Conservation (phyloP, 1,284 basidiomycete genomes). For the Puccinia triticina region DNA sequence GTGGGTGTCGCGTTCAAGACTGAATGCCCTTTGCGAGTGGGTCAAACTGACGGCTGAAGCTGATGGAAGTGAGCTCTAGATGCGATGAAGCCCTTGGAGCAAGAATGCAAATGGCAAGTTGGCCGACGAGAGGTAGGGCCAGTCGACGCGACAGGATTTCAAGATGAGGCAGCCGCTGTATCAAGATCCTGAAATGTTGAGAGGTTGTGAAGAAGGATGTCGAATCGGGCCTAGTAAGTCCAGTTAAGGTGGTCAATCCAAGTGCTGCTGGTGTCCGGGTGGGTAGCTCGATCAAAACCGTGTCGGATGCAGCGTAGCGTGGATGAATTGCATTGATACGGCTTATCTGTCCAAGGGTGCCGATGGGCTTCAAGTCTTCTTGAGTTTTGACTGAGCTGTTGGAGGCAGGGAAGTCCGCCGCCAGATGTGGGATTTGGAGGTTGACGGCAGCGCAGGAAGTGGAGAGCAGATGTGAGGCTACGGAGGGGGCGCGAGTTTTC, state of each 20-base stretch:
- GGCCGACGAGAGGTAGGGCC: background rate
- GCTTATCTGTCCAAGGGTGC: background rate
- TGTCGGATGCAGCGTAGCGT: background rate
- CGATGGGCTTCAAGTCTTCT: background rate
- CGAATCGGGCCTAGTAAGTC: background rate
- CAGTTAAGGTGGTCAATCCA: background rate
- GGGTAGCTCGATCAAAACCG: conserved; percentile 1
- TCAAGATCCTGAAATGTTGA: background rate
- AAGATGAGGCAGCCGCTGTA: background rate
- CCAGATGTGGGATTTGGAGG: background rate
- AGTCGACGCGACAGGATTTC: background rate
- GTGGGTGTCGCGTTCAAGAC: background rate
- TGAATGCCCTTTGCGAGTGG: background rate
- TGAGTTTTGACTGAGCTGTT: background rate
- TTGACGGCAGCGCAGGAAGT: background rate
- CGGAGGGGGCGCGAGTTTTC: background rate
- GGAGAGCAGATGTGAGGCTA: background rate
- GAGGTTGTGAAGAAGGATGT: background rate
- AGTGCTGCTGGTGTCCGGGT: background rate
- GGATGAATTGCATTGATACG: background rate
- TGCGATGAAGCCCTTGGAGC: too few species aligned
- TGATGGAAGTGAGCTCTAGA: background rate
- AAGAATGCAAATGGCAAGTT: background rate
- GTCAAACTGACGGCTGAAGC: background rate
- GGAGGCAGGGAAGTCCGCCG: background rate